Evolutionary conservation across 2,329 filamentous ascomycete species (phyloP).

Genomic region (Ophiostoma montium): DNA sequence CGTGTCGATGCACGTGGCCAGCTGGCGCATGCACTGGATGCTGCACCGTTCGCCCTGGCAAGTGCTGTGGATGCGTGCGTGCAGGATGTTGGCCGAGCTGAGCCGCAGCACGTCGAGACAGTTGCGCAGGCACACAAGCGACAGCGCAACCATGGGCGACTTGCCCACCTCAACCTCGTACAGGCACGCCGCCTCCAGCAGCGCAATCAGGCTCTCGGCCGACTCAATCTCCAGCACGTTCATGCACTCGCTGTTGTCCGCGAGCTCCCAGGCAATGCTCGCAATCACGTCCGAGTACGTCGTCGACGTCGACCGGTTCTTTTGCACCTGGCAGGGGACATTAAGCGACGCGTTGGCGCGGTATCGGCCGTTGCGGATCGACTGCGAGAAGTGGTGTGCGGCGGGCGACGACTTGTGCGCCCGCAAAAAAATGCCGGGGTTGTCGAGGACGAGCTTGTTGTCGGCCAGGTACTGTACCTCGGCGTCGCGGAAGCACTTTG

Average conservation of each 20-base stretch:
- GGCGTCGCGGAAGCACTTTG: constrained; percentile 16
- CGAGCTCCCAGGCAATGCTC: constrained; percentile 19
- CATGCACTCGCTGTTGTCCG: constrained; percentile 16
- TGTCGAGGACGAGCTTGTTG: constrained; percentile 19
- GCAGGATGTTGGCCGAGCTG: constrained; percentile 14
- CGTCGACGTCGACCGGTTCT: constrained; percentile 8
- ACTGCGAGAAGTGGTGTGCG: constrained; percentile 13
- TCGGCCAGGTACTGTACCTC: constrained; percentile 18
- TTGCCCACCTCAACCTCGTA: constrained; percentile 19
- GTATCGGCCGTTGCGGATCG: constrained; percentile 18
- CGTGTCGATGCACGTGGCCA: constrained; percentile 14
- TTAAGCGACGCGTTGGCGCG: constrained; percentile 16
- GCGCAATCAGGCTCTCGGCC: constrained; percentile 17
- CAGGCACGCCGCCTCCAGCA: constrained; percentile 18
- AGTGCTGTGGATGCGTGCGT: constrained; percentile 13
- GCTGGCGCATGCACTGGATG: constrained; percentile 17
- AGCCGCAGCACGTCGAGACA: constrained; percentile 18
- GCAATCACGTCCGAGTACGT: constrained; percentile 20
- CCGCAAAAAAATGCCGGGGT: constrained; percentile 14
- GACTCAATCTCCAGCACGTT: constrained; percentile 17
- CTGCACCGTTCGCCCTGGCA: constrained; percentile 17
- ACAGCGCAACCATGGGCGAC: constrained; percentile 18
- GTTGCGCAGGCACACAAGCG: constrained; percentile 18
- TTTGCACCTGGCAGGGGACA: constrained; percentile 6
- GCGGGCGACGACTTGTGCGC: constrained; percentile 14